These are phyloP conservation scores for Endocalyx cinctus DNA, from an alignment of 2,329 filamentous ascomycete species.

Conservation along the genomic window DNA sequence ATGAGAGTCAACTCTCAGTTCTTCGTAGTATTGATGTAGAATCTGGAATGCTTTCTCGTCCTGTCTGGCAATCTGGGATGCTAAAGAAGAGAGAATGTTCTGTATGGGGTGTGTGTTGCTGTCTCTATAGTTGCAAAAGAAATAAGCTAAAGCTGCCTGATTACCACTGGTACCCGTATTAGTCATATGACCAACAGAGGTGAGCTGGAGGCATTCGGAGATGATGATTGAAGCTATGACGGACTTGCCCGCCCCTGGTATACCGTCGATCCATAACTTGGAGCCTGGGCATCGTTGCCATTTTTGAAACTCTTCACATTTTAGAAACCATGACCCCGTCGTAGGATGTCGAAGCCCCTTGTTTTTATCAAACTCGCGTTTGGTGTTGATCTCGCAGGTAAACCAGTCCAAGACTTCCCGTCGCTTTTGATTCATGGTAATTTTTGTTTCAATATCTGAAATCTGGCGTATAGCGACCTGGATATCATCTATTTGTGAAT, in stretches of 20 bases:
- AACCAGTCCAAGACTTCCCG: slow-evolving; percentile 1
- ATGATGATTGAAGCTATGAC: slow-evolving; percentile 5
- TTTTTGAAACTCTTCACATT: slow-evolving; percentile 3
- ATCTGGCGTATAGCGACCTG: too few relatives aligned
- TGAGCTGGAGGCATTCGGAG: slow-evolving; percentile 4
- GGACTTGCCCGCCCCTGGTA: slow-evolving; percentile 10
- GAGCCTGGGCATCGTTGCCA: slow-evolving; percentile 6
- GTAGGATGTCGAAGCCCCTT: slow-evolving; percentile 4
- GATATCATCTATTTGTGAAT: too few relatives aligned
- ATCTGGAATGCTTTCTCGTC: slow-evolving; percentile 7
- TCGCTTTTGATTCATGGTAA: too few relatives aligned
- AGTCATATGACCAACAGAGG: too few relatives aligned
- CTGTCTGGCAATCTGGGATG: slow-evolving; percentile 8
- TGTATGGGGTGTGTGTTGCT: slow-evolving; percentile 1
- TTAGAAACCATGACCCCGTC: slow-evolving; percentile 9
- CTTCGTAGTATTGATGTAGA: slow-evolving; percentile 5
- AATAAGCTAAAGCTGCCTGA: slow-evolving; percentile 5
- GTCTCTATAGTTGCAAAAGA: slow-evolving; percentile 11
- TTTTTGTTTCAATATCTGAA: too few relatives aligned
- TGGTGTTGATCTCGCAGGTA: not conserved
- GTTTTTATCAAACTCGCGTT: slow-evolving; percentile 3
- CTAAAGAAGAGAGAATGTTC: slow-evolving; percentile 6
- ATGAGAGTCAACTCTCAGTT: slow-evolving; percentile 1
- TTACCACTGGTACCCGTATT: not conserved
- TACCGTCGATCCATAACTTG: slow-evolving; percentile 9